Percentiles rank a stretch among this genome's conserved stretches.
Evolutionary conservation across 768 basidiomycete species (phyloP).

Genomic region (Boletus rubropictus): DNA sequence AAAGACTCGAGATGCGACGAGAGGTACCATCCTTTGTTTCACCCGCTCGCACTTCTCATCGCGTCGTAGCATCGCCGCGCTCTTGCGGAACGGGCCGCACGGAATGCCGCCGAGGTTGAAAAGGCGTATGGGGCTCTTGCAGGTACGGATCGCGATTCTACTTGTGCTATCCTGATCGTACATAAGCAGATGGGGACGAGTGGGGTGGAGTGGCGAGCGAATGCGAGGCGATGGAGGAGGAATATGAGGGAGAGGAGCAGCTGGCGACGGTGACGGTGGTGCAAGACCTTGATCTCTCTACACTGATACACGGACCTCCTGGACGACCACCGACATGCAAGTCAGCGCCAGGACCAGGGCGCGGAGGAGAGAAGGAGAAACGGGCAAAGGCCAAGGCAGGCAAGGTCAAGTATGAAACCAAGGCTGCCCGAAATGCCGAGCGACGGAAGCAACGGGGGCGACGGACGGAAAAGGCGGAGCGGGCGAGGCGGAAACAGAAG

Average conservation of each 20-base stretch:
- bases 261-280: conserved; percentile 87
- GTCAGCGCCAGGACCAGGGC: neutral
- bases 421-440: conserved; percentile 56
- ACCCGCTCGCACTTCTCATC: conserved; percentile 9
- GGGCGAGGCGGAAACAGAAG: conserved; percentile 62
- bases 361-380: neutral
- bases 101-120: conserved; percentile 78
- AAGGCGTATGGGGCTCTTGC: conserved; percentile 54
- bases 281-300: conserved; percentile 81
- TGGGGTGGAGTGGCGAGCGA: conserved; percentile 41
- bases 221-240: conserved; percentile 44
- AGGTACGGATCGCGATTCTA: conserved; percentile 31
- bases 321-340: conserved; percentile 28
- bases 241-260: conserved; percentile 80
- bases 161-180: conserved; percentile 11
- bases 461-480: conserved; percentile 64
- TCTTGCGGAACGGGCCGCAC: conserved; percentile 67
- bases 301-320: conserved; percentile 46
- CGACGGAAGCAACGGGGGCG: conserved; percentile 58
- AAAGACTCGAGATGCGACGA: conserved; percentile 65
- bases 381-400: conserved; percentile 22
- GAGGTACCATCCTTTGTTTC: conserved; percentile 48
- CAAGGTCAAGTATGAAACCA: conserved; percentile 62
- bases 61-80: conserved; percentile 62
- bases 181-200: conserved; percentile 31